These are phyloP conservation scores for Claviceps sp. DNA, from an alignment of 2,329 filamentous ascomycete species.

Conservation along the genomic window DNA sequence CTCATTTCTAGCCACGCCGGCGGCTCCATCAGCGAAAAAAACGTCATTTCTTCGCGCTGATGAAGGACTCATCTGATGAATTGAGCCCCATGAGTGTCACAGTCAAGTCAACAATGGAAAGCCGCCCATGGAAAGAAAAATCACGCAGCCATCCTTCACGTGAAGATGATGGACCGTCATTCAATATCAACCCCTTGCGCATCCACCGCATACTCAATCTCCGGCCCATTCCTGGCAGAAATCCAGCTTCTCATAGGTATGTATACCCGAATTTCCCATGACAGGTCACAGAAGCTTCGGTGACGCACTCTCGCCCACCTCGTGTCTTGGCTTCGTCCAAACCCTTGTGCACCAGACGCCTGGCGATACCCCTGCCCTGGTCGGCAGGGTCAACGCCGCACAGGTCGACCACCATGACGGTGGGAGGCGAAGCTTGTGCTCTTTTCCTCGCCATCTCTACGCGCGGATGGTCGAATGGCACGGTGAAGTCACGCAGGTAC, in stretches of 20 bases:
- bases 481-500: neutral
- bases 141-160: conserved; percentile 12
- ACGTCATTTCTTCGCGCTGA: conserved; percentile 15
- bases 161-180: conserved; percentile 32
- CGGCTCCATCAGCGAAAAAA: neutral
- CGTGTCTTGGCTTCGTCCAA: neutral
- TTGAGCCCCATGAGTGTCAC: no score
- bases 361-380: neutral
- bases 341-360: neutral
- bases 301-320: conserved; percentile 24
- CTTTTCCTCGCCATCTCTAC: neutral
- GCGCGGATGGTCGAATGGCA: neutral
- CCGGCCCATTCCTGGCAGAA: conserved; percentile 27
- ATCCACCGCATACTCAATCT: conserved; percentile 31
- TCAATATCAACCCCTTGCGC: conserved; percentile 24
- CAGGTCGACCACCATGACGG: neutral
- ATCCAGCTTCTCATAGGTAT: conserved; percentile 27
- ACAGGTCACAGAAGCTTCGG: conserved; percentile 26
- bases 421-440: neutral
- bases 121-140: no score
- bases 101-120: no score
- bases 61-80: no score
- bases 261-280: conserved; percentile 29
- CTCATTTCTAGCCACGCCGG: neutral
- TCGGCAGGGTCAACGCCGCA: neutral